A percentile compares a stretch with the other conserved stretches of the same genome.
These are phyloP conservation scores for Colletotrichum acutatum DNA, from an alignment of 2,329 filamentous ascomycete species.

Conservation along the genomic window DNA sequence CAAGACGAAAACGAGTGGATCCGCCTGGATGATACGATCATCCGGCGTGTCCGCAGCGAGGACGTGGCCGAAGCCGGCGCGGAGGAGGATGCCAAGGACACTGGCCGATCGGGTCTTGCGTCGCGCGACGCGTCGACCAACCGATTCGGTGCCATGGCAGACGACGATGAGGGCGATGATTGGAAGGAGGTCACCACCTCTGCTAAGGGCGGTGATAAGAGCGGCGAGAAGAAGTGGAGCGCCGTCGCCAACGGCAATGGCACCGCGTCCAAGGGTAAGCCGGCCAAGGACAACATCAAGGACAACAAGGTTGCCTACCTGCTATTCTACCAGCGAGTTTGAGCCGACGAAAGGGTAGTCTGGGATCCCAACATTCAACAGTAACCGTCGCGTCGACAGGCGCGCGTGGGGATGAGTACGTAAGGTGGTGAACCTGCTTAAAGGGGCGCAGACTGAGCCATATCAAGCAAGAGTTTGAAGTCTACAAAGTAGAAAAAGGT, in stretches of 20 bases:
- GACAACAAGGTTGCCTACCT: constrained; percentile 99
- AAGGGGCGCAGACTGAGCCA: neutral
- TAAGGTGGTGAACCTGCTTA: neutral
- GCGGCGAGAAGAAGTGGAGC: constrained; percentile 81
- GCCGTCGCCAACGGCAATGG: constrained; percentile 70
- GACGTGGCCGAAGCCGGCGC: constrained; percentile 89
- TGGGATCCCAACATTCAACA: neutral
- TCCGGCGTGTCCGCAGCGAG: constrained; percentile 84
- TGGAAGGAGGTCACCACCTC: constrained; percentile 84
- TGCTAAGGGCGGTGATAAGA: constrained; percentile 48
- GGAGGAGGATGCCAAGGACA: constrained; percentile 80
- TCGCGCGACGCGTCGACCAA: constrained; percentile 66
- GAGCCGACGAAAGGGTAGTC: constrained; percentile 25
- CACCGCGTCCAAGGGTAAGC: constrained; percentile 62
- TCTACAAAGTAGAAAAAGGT: neutral
- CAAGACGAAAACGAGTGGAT: constrained; percentile 98
- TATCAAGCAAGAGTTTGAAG: constrained; percentile 10
- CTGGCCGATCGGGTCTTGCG: constrained; percentile 67
- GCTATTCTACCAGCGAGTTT: constrained; percentile 89
- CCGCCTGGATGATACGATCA: constrained; percentile 91
- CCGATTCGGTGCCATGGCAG: constrained; percentile 77
- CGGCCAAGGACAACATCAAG: constrained; percentile 72
- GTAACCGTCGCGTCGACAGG: neutral
- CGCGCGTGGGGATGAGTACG: constrained; percentile 7
- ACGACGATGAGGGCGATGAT: constrained; percentile 74